Conservation (phyloP, 169 alveolate genomes). For the Perkinsus olseni region DNA sequence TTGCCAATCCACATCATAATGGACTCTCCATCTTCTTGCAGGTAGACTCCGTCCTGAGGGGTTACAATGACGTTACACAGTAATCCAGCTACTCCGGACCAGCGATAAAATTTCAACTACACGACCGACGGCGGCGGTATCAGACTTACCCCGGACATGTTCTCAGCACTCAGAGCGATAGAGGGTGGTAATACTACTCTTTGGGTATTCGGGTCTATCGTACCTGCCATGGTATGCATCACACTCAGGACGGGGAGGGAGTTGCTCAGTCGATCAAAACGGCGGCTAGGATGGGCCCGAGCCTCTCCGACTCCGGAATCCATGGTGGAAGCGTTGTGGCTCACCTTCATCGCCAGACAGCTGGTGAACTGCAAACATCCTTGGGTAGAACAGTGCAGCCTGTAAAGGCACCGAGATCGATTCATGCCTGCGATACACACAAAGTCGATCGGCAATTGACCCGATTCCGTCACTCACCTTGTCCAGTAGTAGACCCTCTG, state of each 20-base stretch:
- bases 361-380: neutral
- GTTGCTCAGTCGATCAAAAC: no score
- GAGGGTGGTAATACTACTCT: neutral
- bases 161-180: neutral
- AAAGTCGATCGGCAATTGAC: no score
- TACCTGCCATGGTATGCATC: neutral
- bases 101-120: neutral
- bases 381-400: neutral
- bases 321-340: neutral
- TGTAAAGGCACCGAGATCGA: neutral
- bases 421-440: neutral
- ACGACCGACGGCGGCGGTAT: neutral
- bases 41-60: slow-evolving; percentile 61
- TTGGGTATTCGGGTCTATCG: neutral
- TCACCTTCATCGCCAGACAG: neutral
- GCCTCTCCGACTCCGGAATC: no score
- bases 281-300: no score
- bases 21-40: slow-evolving; percentile 66
- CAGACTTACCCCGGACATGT: neutral
- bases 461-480: no score
- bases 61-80: no score
- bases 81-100: no score
- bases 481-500: slow-evolving; percentile 59
- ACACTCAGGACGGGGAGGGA: no score
- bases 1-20: slow-evolving; percentile 67